These are phyloP conservation scores for Paracorniculantispora psalliotae DNA, from an alignment of 2,329 filamentous ascomycete species.

Conservation along the genomic window DNA sequence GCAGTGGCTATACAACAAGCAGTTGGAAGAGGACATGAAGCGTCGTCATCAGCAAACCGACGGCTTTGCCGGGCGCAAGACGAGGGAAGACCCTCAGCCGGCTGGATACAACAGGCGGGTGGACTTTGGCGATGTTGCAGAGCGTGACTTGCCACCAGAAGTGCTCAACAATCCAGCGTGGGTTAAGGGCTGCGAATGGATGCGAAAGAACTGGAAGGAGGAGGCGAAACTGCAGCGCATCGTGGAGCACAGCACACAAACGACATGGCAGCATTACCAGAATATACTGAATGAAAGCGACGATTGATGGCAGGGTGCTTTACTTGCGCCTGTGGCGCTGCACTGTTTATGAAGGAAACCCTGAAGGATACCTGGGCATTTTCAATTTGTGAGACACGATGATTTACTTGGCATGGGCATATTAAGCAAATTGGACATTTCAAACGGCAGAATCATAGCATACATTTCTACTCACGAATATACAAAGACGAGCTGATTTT, in stretches of 20 bases:
- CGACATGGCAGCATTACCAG: background rate
- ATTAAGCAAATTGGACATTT: too few relatives aligned
- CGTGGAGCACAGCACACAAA: background rate
- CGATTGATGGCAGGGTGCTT: background rate
- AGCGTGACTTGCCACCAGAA: conserved; percentile 38
- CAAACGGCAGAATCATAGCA: too few relatives aligned
- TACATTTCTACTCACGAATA: too few relatives aligned
- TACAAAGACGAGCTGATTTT: too few relatives aligned
- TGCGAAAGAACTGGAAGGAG: conserved; percentile 24
- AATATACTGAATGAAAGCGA: background rate
- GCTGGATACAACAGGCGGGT: conserved; percentile 23
- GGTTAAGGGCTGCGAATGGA: conserved; percentile 35
- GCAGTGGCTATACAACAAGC: conserved; percentile 25
- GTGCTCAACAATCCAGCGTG: conserved; percentile 42
- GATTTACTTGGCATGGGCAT: too few relatives aligned
- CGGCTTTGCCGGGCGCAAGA: background rate
- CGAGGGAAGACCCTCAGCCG: conserved; percentile 25
- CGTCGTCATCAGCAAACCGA: conserved; percentile 5
- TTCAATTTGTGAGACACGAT: background rate
- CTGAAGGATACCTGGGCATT: too few relatives aligned
- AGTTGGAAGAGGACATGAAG: conserved; percentile 17
- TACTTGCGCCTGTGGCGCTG: background rate
- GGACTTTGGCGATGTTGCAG: conserved; percentile 35
- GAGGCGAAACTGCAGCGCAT: background rate
- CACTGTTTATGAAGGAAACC: too few relatives aligned